phyloP scores from a whole-genome alignment of 2,329 filamentous ascomycete species.

The Trichothecium roseum region DNA sequence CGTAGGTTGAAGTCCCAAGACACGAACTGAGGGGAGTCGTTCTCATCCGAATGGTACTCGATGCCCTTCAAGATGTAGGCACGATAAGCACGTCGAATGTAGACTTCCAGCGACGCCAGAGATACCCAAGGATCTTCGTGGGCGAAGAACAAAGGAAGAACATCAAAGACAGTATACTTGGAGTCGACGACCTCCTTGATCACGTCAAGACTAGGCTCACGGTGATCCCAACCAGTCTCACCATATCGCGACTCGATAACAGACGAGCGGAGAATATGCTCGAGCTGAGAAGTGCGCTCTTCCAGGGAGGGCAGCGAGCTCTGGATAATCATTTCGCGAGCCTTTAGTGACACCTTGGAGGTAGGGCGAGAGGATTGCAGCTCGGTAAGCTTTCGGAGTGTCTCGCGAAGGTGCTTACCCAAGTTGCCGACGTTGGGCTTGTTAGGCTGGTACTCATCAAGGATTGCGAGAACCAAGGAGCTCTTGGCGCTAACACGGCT shows the following conservation, averaged over 20 bases:
- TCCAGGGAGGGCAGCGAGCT: slow-evolving; percentile 92
- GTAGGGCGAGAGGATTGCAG: slow-evolving; percentile 62
- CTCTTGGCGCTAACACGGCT: slow-evolving; percentile 90
- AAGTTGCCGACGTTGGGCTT: slow-evolving; percentile 84
- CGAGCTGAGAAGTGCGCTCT: slow-evolving; percentile 92
- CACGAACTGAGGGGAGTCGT: slow-evolving; percentile 57
- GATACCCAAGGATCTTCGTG: slow-evolving; percentile 93
- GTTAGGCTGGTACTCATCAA: slow-evolving; percentile 92
- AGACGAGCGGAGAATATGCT: slow-evolving; percentile 92
- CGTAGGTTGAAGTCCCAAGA: slow-evolving; percentile 95
- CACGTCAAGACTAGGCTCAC: slow-evolving; percentile 79
- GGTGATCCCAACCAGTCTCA: slow-evolving; percentile 92
- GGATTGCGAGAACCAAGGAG: slow-evolving; percentile 79
- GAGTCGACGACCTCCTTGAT: slow-evolving; percentile 98
- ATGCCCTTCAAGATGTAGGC: slow-evolving; percentile 87
- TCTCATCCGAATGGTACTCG: slow-evolving; percentile 77
- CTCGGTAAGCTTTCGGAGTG: slow-evolving; percentile 79
- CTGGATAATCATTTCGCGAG: slow-evolving; percentile 93
- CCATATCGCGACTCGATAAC: slow-evolving; percentile 96
- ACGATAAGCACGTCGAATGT: slow-evolving; percentile 91
- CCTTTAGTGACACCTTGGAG: slow-evolving; percentile 94
- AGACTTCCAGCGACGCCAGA: slow-evolving; percentile 87
- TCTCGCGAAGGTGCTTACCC: slow-evolving; percentile 73
- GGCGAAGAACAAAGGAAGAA: slow-evolving; percentile 87
- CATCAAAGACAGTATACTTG: slow-evolving; percentile 96